A percentile compares a stretch with the other conserved stretches of the same genome.
phyloP scores from a whole-genome alignment of 2,329 filamentous ascomycete genomes.

The Monosporascus sp. region DNA sequence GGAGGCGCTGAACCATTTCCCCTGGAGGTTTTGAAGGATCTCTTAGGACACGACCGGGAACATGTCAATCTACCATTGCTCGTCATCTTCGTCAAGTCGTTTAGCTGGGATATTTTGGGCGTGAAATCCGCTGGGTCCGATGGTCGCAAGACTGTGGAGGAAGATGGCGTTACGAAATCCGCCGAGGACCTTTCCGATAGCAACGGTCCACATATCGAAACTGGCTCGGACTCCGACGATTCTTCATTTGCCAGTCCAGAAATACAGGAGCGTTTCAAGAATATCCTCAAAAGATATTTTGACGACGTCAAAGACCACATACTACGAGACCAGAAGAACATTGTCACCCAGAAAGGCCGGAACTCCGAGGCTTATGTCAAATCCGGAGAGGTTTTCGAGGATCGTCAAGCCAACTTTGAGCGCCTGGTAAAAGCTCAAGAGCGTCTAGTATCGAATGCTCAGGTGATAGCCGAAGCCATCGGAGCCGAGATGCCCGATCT shows the following conservation, averaged over 20 bases:
- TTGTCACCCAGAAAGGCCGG: conserved; percentile 79
- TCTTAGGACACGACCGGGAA: conserved; percentile 88
- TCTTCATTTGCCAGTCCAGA: conserved; percentile 70
- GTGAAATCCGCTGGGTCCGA: conserved; percentile 67
- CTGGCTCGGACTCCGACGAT: conserved; percentile 50
- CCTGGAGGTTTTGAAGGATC: conserved; percentile 93
- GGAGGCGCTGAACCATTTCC: conserved; percentile 86
- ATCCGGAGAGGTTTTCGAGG: conserved; percentile 96
- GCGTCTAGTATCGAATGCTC: conserved; percentile 82
- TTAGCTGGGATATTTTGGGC: conserved; percentile 91
- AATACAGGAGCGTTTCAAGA: conserved; percentile 79
- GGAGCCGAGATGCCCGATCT: conserved; percentile 91
- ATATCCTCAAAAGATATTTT: conserved; percentile 80
- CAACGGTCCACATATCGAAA: conserved; percentile 43
- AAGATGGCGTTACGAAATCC: conserved; percentile 63
- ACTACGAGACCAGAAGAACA: conserved; percentile 83
- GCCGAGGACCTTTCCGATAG: conserved; percentile 43
- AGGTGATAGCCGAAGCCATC: conserved; percentile 82
- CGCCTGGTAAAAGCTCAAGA: conserved; percentile 90
- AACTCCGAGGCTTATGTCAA: conserved; percentile 99
- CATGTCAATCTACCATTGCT: conserved; percentile 87
- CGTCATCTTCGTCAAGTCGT: conserved; percentile 92
- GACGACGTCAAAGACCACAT: conserved; percentile 89
- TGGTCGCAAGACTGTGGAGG: conserved; percentile 76
- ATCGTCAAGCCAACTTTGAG: conserved; percentile 92